phyloP scores from a whole-genome alignment of 2,329 filamentous ascomycete genomes.

The Trichoderma afroharzianum region DNA sequence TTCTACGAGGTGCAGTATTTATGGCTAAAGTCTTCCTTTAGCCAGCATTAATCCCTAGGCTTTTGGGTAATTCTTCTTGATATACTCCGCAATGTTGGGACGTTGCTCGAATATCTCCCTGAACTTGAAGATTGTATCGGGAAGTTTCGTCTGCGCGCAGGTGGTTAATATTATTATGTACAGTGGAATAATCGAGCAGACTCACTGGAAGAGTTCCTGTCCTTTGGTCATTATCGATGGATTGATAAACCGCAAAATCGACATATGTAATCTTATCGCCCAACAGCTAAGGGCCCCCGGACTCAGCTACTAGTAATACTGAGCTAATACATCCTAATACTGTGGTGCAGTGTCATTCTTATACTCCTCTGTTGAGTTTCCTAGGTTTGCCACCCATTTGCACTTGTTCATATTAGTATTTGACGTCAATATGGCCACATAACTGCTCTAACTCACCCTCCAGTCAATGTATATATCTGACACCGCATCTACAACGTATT shows the following conservation, averaged over 20 bases:
- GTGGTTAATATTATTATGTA: background rate
- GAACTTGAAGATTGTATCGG: background rate
- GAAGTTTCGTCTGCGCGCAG: background rate
- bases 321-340: background rate
- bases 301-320: background rate
- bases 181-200: fast-evolving
- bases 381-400: conserved; percentile 23
- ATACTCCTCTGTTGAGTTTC: background rate
- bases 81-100: conserved; percentile 12
- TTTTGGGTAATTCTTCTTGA: background rate
- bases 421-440: fast-evolving
- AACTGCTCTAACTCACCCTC: conserved; percentile 28
- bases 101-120: conserved; percentile 6
- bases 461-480: conserved; percentile 39
- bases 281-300: background rate
- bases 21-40: background rate
- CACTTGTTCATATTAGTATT: background rate
- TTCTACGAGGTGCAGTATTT: background rate
- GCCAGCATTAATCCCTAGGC: background rate
- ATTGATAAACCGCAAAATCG: background rate
- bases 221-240: background rate
- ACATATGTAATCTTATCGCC: background rate
- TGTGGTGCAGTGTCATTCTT: background rate
- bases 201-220: background rate
- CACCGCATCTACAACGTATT: conserved; percentile 36